Base-by-base conservation (phyloP, 257 asterid species). In the Verbena officinalis region DNA sequence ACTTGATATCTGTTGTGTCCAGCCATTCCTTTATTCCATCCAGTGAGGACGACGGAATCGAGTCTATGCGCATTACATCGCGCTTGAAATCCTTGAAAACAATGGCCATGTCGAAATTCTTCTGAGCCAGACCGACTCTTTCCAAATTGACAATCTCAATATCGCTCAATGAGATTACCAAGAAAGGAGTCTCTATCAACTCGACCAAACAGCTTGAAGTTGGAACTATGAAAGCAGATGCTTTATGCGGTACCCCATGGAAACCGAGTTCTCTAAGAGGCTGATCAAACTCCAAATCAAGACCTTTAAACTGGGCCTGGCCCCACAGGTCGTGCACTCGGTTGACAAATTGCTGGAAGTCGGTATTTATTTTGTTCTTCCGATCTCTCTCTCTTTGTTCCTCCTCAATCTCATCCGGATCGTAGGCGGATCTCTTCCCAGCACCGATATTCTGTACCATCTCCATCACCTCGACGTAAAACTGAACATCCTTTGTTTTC, bases 361-460 rank as follows among this genome's bases (percentile, higher is more conserved):
- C 89, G 87, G 69, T 61, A 59, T 84, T 88, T 24, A 81, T 88
- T 73, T 88, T 86, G 77, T 88, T 88, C 43, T 86, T 88, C 62
- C 86, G 70, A 15, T 80, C 95, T 45, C 95, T 78, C 78, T 88
- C 96, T 74, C 96, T 77, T 65, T 88, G 91, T 62, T 88, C 96
- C 77, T 88, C 96, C 78, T 88, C 96, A 36, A 88, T 83, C 80
- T 88, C 96, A 67, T 88, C 96, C 9, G 96, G 96, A 55, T 88
- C 96, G 55, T 83, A 88, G 4, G 87, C 84, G 40, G 89, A 83
- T 67, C 95, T 77, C 78, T 81, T 88, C 17, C 91, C 86, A 59
- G 86, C 83, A 0, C 96, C 87, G 51, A 86, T 80, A 15, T 82
- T 78, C 59, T 88, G 96, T 36, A 86, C 96, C 73, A 77, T 83